phyloP scores from a whole-genome alignment of 208 protist genomes.

The Leishmania mexicana region DNA sequence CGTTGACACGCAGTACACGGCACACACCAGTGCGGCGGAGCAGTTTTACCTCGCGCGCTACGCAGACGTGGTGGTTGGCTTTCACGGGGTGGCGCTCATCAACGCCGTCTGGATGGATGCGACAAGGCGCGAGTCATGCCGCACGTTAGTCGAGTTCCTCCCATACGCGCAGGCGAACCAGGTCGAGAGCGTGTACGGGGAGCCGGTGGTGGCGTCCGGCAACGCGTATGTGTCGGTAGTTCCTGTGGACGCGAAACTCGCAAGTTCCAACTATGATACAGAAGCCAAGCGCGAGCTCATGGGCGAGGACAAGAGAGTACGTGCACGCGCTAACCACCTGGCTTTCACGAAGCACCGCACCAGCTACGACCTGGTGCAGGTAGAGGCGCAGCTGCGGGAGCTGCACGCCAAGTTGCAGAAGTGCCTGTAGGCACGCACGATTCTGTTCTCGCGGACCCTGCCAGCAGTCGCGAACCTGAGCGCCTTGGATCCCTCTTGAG shows the following conservation, averaged over 20 bases:
- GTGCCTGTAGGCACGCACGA: conserved; percentile 20
- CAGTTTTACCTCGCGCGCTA: conserved; percentile 50
- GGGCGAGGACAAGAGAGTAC: conserved; percentile 1
- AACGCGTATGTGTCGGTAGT: conserved; percentile 28
- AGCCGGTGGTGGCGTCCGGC: conserved; percentile 16
- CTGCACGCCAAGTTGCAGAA: conserved; percentile 18
- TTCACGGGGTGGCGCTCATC: conserved; percentile 42
- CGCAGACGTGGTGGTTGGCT: conserved; percentile 52
- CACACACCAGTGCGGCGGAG: conserved; percentile 26
- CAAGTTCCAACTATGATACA: conserved; percentile 3
- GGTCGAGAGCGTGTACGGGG: conserved; percentile 28
- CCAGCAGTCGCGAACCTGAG: neutral
- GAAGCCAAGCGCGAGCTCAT: conserved; percentile 29
- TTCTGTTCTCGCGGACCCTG: neutral
- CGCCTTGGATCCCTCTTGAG: neutral
- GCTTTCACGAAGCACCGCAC: conserved; percentile 32
- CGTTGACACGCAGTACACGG: conserved; percentile 21
- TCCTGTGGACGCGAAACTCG: conserved; percentile 33
- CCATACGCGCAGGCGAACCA: conserved; percentile 33
- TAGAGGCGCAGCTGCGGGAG: conserved; percentile 20
- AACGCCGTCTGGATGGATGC: conserved; percentile 54
- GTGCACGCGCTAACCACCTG: conserved; percentile 8
- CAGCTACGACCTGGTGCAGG: conserved; percentile 16
- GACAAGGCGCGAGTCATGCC: conserved; percentile 22
- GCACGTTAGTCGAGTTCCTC: conserved; percentile 44